A percentile compares a stretch with the other conserved stretches of the same genome.
These are phyloP conservation scores for Eucalyptus polyanthemos DNA, from an alignment of 345 rosid species.

Conservation along the genomic window DNA sequence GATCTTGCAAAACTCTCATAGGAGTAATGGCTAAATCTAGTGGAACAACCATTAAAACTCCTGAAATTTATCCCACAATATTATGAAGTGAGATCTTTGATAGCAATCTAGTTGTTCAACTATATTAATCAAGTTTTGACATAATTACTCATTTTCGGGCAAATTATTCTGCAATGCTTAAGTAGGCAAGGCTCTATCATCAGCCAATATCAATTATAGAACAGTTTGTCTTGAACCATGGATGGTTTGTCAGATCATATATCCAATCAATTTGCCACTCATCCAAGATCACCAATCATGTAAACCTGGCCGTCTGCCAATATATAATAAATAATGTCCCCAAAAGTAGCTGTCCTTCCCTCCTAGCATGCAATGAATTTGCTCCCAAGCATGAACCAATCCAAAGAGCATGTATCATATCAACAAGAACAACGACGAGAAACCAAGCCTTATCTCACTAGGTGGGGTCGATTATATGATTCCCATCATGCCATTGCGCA, in stretches of 20 bases:
- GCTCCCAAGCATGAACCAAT: background rate
- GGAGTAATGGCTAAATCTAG: constrained; percentile 85
- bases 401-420: background rate
- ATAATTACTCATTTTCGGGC: background rate
- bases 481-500: background rate
- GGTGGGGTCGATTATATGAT: background rate
- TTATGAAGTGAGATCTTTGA: background rate
- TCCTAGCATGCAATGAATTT: background rate
- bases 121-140: background rate
- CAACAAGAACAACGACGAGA: background rate
- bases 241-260: background rate
- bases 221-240: background rate
- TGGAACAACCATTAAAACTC: constrained; percentile 68
- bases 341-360: background rate
- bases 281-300: background rate
- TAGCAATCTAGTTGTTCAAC: background rate
- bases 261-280: background rate
- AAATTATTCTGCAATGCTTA: background rate
- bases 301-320: background rate
- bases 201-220: background rate
- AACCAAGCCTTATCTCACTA: background rate
- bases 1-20: constrained; percentile 93
- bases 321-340: background rate
- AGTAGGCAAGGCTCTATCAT: background rate
- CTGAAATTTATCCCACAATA: constrained; percentile 18